These are phyloP conservation scores for Pseudonectria foliicola DNA, from an alignment of 2,329 filamentous ascomycete genomes.

Conservation along the genomic window DNA sequence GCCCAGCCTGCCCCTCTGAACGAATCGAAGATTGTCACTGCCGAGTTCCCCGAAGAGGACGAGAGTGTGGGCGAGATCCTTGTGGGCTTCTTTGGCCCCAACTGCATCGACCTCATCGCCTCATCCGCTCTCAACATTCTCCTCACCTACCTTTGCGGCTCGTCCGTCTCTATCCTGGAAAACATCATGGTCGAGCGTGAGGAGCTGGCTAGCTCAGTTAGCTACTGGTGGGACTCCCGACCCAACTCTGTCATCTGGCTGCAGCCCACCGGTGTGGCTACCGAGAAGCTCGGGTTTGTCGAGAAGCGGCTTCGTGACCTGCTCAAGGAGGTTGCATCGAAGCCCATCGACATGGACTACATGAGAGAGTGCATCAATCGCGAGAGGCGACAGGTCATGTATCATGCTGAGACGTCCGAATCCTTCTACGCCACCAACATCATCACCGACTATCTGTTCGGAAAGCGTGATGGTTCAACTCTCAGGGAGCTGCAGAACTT, in stretches of 20 bases:
- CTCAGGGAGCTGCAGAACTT: constrained; percentile 53
- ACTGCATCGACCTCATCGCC: constrained; percentile 62
- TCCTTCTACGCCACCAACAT: constrained; percentile 78
- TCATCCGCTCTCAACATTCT: constrained; percentile 72
- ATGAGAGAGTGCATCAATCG: constrained; percentile 80
- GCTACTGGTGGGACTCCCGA: constrained; percentile 70
- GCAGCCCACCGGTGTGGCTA: constrained; percentile 78
- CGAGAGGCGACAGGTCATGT: constrained; percentile 75
- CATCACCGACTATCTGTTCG: constrained; percentile 89
- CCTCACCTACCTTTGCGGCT: constrained; percentile 82
- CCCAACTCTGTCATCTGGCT: constrained; percentile 82
- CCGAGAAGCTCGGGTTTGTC: constrained; percentile 74
- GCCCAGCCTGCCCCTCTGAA: constrained; percentile 65
- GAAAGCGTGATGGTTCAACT: constrained; percentile 73
- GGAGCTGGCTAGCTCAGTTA: constrained; percentile 79
- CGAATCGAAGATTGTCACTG: constrained; percentile 65
- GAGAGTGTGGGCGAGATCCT: constrained; percentile 86
- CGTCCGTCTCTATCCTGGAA: constrained; percentile 85
- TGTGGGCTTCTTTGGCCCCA: constrained; percentile 80
- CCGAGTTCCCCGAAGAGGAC: constrained; percentile 94
- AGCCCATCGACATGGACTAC: constrained; percentile 83
- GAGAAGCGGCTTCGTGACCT: constrained; percentile 81
- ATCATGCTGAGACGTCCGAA: constrained; percentile 72
- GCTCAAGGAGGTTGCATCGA: constrained; percentile 70
- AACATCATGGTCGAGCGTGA: constrained; percentile 91